Evolutionary conservation across 2,329 filamentous ascomycete species (phyloP).

Genomic region (Aspergillus tubingensis): DNA sequence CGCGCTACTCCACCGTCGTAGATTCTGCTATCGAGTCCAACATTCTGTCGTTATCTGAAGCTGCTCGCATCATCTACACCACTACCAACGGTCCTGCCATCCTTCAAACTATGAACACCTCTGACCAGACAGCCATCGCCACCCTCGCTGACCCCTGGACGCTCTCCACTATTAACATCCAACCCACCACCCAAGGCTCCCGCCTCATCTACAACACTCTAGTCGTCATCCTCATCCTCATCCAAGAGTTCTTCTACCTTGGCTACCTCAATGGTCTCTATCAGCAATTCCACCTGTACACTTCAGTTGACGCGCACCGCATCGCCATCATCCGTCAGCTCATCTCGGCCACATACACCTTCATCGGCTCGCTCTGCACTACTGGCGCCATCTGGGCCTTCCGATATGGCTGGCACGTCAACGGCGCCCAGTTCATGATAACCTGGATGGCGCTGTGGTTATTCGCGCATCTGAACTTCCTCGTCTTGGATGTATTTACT

Average conservation of each 20-base stretch:
- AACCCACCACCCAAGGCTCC: slow-evolving; percentile 45
- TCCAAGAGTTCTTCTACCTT: slow-evolving; percentile 54
- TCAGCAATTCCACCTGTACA: slow-evolving; percentile 41
- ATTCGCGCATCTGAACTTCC: slow-evolving; percentile 48
- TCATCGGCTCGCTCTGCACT: slow-evolving; percentile 45
- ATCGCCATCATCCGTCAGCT: slow-evolving; percentile 38
- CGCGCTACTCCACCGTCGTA: slow-evolving; percentile 44
- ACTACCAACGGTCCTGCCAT: slow-evolving; percentile 35
- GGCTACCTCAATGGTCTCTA: slow-evolving; percentile 50
- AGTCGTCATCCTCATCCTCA: slow-evolving; percentile 48
- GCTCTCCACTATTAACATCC: slow-evolving; percentile 40
- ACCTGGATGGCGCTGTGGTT: slow-evolving; percentile 51
- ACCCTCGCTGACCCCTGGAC: slow-evolving; percentile 44
- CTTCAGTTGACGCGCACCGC: slow-evolving; percentile 28
- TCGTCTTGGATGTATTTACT: slow-evolving; percentile 48
- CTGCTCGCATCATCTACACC: slow-evolving; percentile 38
- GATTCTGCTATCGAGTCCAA: slow-evolving; percentile 36
- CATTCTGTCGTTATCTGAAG: slow-evolving; percentile 37
- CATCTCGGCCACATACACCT: slow-evolving; percentile 41
- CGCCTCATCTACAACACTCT: slow-evolving; percentile 50
- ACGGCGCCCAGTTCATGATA: slow-evolving; percentile 43
- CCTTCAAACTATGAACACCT: slow-evolving; percentile 23
- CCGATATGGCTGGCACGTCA: slow-evolving; percentile 43
- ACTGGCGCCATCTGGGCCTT: slow-evolving; percentile 50
- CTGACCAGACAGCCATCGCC: slow-evolving; percentile 35